These are phyloP conservation scores for Podaxis pistillaris DNA, from an alignment of 768 basidiomycete genomes.

Conservation along the genomic window DNA sequence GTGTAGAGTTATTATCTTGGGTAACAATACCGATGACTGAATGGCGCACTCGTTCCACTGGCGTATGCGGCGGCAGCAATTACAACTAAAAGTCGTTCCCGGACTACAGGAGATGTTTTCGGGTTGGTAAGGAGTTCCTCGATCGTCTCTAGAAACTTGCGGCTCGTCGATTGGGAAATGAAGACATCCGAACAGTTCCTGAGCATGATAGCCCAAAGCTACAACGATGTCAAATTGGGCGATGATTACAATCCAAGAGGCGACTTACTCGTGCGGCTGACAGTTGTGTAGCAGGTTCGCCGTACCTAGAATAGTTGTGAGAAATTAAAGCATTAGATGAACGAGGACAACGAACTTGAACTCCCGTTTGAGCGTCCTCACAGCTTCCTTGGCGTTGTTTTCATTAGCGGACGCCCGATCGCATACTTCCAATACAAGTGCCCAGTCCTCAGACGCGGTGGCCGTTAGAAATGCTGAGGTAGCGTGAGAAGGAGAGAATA, in stretches of 20 bases:
- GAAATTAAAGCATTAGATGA: neutral
- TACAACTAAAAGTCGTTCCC: conserved; percentile 77
- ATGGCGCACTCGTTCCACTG: conserved; percentile 39
- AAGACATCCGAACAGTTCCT: conserved; percentile 76
- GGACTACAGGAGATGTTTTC: conserved; percentile 74
- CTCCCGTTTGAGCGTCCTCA: conserved; percentile 76
- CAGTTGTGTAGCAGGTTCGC: conserved; percentile 71
- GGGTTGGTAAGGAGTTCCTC: conserved; percentile 67
- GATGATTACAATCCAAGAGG: neutral
- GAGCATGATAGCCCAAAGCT: conserved; percentile 92
- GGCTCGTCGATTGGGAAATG: conserved; percentile 63
- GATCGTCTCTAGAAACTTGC: conserved; percentile 77
- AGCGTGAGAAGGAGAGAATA: neutral
- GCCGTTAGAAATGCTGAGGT: conserved; percentile 69
- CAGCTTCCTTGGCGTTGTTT: conserved; percentile 77
- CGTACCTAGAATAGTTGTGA: conserved; percentile 47
- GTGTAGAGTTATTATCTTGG: neutral
- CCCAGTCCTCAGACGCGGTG: conserved; percentile 80
- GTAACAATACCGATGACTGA: neutral
- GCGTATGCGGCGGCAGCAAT: conserved; percentile 80
- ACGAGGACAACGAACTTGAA: conserved; percentile 59
- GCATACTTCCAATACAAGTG: conserved; percentile 80
- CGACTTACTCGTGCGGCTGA: conserved; percentile 69
- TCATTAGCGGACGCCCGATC: conserved; percentile 78
- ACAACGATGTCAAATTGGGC: conserved; percentile 9